Evolutionary conservation across 2,329 filamentous ascomycete species (phyloP).

Genomic region (Byssochlamys sp.): DNA sequence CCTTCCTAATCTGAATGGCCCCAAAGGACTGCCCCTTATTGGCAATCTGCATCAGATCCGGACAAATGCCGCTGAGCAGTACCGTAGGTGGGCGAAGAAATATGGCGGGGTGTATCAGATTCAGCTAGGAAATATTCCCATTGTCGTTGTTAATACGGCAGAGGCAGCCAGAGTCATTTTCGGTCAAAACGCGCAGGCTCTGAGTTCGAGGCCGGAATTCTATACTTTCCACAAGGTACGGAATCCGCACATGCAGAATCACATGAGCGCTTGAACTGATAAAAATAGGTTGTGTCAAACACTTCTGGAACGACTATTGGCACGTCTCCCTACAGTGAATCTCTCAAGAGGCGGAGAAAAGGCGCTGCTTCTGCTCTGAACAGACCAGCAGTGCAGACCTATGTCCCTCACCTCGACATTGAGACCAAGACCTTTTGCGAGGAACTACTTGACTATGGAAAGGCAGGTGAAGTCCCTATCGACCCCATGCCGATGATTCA

Average conservation of each 20-base stretch:
- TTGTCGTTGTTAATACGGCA: constrained; percentile 49
- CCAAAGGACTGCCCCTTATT: constrained; percentile 44
- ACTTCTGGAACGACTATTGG: constrained; percentile 60
- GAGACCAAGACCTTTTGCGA: constrained; percentile 55
- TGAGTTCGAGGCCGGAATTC: constrained; percentile 48
- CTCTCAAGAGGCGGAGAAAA: constrained; percentile 54
- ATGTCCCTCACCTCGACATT: constrained; percentile 52
- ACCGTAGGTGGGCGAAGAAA: constrained; percentile 44
- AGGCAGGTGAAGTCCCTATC: constrained; percentile 44
- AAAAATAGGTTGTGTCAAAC: constrained; percentile 48
- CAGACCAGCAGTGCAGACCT: constrained; percentile 54
- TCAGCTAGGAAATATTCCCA: constrained; percentile 47
- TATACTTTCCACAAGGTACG: constrained; percentile 51
- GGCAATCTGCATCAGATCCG: constrained; percentile 49
- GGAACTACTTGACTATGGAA: constrained; percentile 51
- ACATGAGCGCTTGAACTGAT: neutral
- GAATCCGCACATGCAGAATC: neutral
- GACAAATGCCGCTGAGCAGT: constrained; percentile 48
- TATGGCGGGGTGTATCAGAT: constrained; percentile 49
- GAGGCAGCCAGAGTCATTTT: constrained; percentile 44
- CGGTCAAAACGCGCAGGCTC: constrained; percentile 44
- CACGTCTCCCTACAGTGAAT: constrained; percentile 57
- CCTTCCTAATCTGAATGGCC: constrained; percentile 41
- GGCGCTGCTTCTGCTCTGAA: constrained; percentile 58
- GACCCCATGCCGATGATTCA: constrained; percentile 62